Conservation (phyloP, 2,329 filamentous ascomycete genomes). For the Dryadomyces sulphureus region DNA sequence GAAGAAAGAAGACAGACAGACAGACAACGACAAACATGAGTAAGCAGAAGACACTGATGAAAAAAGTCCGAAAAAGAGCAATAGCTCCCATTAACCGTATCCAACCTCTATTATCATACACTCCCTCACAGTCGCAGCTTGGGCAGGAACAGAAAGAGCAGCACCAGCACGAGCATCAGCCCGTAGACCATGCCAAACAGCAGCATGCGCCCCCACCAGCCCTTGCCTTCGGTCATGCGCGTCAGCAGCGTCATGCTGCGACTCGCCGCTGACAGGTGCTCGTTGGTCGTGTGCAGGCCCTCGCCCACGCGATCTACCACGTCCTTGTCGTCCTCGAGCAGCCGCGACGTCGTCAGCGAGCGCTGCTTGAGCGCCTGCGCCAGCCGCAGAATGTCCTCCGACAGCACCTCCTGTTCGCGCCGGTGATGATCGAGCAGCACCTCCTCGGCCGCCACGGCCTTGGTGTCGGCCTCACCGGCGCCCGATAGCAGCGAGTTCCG, state of each 20-base stretch:
- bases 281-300: constrained; percentile 63
- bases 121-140: constrained; percentile 69
- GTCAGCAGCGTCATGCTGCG: constrained; percentile 63
- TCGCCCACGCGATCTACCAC: constrained; percentile 56
- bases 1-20: no score
- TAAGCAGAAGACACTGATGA: no score
- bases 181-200: constrained; percentile 75
- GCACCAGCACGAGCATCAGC: constrained; percentile 60
- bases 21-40: no score
- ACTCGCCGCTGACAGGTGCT: constrained; percentile 61
- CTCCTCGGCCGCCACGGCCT: constrained; percentile 42
- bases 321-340: constrained; percentile 58
- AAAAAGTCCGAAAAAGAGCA: no score
- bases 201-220: constrained; percentile 73
- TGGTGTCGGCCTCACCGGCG: constrained; percentile 10
- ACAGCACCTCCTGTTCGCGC: constrained; percentile 69
- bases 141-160: constrained; percentile 74
- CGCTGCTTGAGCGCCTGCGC: constrained; percentile 64
- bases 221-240: constrained; percentile 74
- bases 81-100: no score
- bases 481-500: constrained; percentile 17
- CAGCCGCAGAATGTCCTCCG: constrained; percentile 66
- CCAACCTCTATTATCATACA: no score
- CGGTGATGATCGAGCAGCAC: constrained; percentile 63
- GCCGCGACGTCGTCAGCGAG: constrained; percentile 54